Evolutionary conservation across 2,329 filamentous ascomycete species (phyloP).

Genomic region (Trichophyton rubrum): DNA sequence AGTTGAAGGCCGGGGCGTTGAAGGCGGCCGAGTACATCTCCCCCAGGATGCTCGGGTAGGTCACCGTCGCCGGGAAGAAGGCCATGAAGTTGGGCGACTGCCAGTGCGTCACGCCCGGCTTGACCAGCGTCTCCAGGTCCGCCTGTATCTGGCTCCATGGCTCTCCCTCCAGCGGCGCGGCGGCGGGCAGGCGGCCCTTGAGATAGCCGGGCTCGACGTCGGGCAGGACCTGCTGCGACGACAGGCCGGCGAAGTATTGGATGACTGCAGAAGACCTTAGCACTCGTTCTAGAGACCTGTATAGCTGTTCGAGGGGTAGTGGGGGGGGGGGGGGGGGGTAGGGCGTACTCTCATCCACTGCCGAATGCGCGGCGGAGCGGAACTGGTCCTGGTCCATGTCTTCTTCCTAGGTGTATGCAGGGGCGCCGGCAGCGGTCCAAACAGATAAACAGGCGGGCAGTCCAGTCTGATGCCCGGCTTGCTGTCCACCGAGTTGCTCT

Average conservation of each 20-base stretch:
- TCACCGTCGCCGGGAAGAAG: constrained; percentile 75
- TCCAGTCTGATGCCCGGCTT: too few species aligned
- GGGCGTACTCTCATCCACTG: constrained; percentile 63
- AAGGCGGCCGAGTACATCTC: constrained; percentile 87
- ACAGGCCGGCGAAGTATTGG: constrained; percentile 67
- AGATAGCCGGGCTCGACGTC: constrained; percentile 77
- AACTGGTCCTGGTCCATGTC: constrained; percentile 71
- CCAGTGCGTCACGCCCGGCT: constrained; percentile 91
- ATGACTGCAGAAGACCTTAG: constrained; percentile 46
- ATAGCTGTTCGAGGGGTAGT: too few species aligned
- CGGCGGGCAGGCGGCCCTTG: constrained; percentile 59
- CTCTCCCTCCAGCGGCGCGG: constrained; percentile 55
- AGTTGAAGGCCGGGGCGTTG: constrained; percentile 88
- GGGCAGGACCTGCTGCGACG: constrained; percentile 59
- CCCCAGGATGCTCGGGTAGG: constrained; percentile 73
- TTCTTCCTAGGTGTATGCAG: neutral
- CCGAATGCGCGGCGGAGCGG: constrained; percentile 59
- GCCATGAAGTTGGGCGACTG: constrained; percentile 91
- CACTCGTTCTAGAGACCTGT: neutral
- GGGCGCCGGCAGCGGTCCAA: neutral
- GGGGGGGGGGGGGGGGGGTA: too few species aligned
- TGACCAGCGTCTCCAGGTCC: constrained; percentile 74
- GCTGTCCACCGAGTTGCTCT: too few species aligned
- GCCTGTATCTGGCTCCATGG: constrained; percentile 64
- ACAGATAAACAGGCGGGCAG: neutral